Conservation (phyloP, 352 stramenopile genomes). For the Pythium guiyangense region DNA sequence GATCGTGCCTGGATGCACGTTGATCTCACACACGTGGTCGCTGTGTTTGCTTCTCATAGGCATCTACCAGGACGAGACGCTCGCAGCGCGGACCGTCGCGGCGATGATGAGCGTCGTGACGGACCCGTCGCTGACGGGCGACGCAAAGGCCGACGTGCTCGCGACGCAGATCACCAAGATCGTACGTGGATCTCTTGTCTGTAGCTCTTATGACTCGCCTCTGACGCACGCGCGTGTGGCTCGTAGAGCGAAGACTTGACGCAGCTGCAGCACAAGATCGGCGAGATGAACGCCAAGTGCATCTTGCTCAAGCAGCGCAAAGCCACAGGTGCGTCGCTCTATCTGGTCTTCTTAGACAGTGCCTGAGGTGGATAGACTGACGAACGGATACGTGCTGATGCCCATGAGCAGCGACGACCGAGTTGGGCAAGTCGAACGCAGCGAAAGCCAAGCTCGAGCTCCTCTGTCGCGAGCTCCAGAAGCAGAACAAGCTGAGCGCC, state of each 20-base stretch:
- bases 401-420: slow-evolving; percentile 37
- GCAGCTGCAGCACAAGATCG: slow-evolving; percentile 78
- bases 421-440: slow-evolving; percentile 55
- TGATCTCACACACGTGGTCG: neutral
- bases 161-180: slow-evolving; percentile 19
- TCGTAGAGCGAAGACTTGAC: slow-evolving; percentile 48
- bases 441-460: slow-evolving; percentile 80
- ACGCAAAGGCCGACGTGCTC: slow-evolving; percentile 45
- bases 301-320: slow-evolving; percentile 79
- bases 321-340: slow-evolving; percentile 27
- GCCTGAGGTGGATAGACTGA: neutral
- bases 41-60: slow-evolving; percentile 14
- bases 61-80: slow-evolving; percentile 62
- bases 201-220: neutral
- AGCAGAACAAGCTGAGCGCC: slow-evolving; percentile 86
- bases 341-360: neutral
- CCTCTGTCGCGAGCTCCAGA: slow-evolving; percentile 81
- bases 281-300: slow-evolving; percentile 75
- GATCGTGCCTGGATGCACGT: slow-evolving; percentile 2
- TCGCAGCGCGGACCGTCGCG: slow-evolving; percentile 28
- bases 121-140: slow-evolving; percentile 26
- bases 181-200: neutral
- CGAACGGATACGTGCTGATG: neutral
- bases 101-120: slow-evolving; percentile 33
- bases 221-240: slow-evolving; percentile 2